phyloP scores from a whole-genome alignment of 176 grass and related monocot genomes.

The Tillandsia fasciculata region DNA sequence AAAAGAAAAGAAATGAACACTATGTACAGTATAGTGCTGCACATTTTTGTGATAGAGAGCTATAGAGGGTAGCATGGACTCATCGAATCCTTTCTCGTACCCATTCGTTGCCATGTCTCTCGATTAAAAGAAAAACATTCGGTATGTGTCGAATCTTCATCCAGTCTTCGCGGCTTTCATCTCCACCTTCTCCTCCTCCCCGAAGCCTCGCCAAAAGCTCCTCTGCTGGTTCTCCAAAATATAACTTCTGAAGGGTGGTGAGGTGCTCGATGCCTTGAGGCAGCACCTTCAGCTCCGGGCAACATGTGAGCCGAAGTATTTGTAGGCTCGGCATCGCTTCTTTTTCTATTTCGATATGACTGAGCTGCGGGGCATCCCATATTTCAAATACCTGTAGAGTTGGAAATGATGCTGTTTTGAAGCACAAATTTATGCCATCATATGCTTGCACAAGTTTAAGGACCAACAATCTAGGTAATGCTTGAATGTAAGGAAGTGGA shows the following conservation, averaged over 20 bases:
- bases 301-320: not conserved
- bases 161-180: not conserved
- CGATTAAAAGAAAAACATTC: no score
- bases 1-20: no score
- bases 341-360: not conserved
- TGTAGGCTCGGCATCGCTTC: constrained; percentile 1
- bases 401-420: constrained; percentile 6
- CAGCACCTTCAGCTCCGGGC: not conserved
- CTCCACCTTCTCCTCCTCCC: not conserved
- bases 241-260: not conserved
- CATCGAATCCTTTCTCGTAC: not conserved
- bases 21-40: no score
- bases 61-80: no score
- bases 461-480: not conserved
- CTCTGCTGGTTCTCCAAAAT: not conserved
- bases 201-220: constrained; percentile 3
- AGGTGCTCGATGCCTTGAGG: constrained; percentile 14
- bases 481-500: not conserved
- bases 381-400: constrained; percentile 6
- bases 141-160: not conserved
- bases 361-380: not conserved
- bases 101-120: no score
- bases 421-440: not conserved
- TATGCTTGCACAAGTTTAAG: not conserved
- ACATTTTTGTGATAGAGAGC: no score